Evolutionary conservation across 2,329 filamentous ascomycete genomes (phyloP), one percentile per base, ranked within the genome.

Genomic region (Pezicula radicicola): DNA sequence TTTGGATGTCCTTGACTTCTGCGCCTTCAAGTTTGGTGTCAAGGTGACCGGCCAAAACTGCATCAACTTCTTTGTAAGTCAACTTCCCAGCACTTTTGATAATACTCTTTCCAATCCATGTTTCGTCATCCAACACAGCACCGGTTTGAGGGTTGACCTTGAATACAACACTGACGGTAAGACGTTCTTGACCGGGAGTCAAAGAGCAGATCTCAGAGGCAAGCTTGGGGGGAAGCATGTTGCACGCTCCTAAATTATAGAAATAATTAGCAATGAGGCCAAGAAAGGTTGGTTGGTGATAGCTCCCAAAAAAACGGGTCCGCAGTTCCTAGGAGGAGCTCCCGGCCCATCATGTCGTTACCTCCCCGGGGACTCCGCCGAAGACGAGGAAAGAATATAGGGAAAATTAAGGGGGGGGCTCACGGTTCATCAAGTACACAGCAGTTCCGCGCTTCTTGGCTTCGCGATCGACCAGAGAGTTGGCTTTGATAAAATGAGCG

Each of bases 391-490:
- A 18, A 13, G 37, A 40, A n/a, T 13, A 40, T 12, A 40, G 19
- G 37, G 2, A n/a, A 40, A 15, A 40, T 15, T 40, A 40, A 3
- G 19, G 19, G 37, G 37, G 15, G 3, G 5, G 6, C 37, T 40
- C 37, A 21, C 41, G 86, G 75, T 96, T 94, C 74, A 96, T 88
- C 57, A 99, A 79, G 67, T 97, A 95, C 21, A 99, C 94, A 35
- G 91, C 92, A 52, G 92, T 97, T 55, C 93, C 93, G 60, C 94
- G 90, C 80, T 97, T 99, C 82, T 94, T 96, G 10, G 94, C 94
- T 73, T 99, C 94, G 44, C 94, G 88, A 66, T 99, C 94, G 47
- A 97, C 92, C 43, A 97, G 82, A 15, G 92, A 96, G 75, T 95
- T 96, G 45, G 87, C 80, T 79, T 97, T 97, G 69, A 99, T 90